A percentile compares a stretch with the other conserved stretches of the same genome.
These are phyloP conservation scores for Colletotrichum lentis DNA, from an alignment of 2,329 filamentous ascomycete species.

Conservation along the genomic window DNA sequence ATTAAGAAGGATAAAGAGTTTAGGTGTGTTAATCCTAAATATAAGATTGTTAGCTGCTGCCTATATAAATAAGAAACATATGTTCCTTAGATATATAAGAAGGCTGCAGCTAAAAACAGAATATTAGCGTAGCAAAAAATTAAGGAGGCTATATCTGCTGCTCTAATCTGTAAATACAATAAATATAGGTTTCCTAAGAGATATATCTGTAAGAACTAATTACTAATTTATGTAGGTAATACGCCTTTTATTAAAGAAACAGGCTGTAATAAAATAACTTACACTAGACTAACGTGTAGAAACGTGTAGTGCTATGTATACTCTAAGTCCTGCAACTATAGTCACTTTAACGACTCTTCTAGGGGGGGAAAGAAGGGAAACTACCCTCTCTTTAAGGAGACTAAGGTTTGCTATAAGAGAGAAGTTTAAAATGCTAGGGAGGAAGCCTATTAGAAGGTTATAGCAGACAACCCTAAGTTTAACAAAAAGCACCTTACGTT, in stretches of 20 bases:
- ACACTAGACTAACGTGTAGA: constrained; percentile 61
- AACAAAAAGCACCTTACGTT: too few species aligned
- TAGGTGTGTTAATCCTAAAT: constrained; percentile 71
- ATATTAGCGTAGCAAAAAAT: constrained; percentile 72
- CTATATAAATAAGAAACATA: constrained; percentile 75
- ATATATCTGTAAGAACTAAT: neutral
- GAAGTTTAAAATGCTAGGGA: constrained; percentile 71
- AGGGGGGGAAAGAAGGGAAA: constrained; percentile 60
- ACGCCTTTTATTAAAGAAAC: constrained; percentile 79
- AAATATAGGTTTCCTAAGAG: constrained; percentile 53
- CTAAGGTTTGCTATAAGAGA: constrained; percentile 65
- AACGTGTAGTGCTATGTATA: constrained; percentile 74
- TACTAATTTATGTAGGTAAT: constrained; percentile 53
- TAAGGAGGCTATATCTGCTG: constrained; percentile 85
- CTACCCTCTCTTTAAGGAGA: constrained; percentile 74
- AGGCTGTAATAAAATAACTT: constrained; percentile 87
- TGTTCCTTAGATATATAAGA: constrained; percentile 74
- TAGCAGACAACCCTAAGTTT: constrained; percentile 39
- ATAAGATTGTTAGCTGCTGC: constrained; percentile 70
- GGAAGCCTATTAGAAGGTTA: constrained; percentile 62
- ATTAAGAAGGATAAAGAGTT: constrained; percentile 77
- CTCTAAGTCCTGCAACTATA: constrained; percentile 70
- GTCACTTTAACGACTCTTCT: constrained; percentile 70
- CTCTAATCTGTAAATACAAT: constrained; percentile 80
- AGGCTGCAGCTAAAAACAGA: constrained; percentile 68